Evolutionary conservation across 768 basidiomycete species (phyloP).

Genomic region (Pisolithus albus): DNA sequence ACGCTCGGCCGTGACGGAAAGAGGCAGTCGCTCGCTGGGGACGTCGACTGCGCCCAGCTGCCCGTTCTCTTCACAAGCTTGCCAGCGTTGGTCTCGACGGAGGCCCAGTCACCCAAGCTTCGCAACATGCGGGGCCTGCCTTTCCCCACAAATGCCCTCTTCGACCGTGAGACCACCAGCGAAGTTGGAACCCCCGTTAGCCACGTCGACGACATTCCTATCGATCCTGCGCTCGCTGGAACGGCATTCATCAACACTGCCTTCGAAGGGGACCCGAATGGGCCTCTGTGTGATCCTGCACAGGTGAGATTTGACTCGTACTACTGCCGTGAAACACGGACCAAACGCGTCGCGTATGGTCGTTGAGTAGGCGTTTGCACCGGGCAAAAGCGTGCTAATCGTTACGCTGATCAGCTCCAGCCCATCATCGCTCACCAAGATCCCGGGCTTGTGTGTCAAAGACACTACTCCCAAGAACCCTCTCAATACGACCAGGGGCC

Average conservation of each 20-base stretch:
- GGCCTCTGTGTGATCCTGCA: slow-evolving; percentile 8
- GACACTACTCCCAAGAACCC: slow-evolving; percentile 26
- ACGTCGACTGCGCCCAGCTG: slow-evolving; percentile 27
- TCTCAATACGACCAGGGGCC: slow-evolving; percentile 66
- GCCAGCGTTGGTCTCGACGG: slow-evolving; percentile 11
- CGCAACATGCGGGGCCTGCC: slow-evolving; percentile 54
- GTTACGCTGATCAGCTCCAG: slow-evolving; percentile 16
- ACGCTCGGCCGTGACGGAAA: slow-evolving; percentile 27
- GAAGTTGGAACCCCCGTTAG: slow-evolving; percentile 55
- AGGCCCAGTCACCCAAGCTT: neutral
- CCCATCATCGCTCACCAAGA: slow-evolving; percentile 27
- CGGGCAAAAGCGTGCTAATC: slow-evolving; percentile 14
- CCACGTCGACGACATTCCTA: slow-evolving; percentile 63
- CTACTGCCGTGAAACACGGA: slow-evolving; percentile 11
- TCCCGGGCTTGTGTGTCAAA: slow-evolving; percentile 8
- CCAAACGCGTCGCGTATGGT: slow-evolving; percentile 68
- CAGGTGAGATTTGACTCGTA: slow-evolving; percentile 33
- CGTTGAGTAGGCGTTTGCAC: slow-evolving; percentile 25
- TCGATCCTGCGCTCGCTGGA: slow-evolving; percentile 67
- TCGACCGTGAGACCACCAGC: slow-evolving; percentile 50
- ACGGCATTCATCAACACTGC: slow-evolving; percentile 45
- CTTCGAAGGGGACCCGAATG: slow-evolving; percentile 30
- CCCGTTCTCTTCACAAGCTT: slow-evolving; percentile 3
- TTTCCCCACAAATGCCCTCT: slow-evolving; percentile 37
- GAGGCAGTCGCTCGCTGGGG: slow-evolving; percentile 29